Percentiles rank a stretch among this genome's conserved stretches.
Evolutionary conservation across 2,329 filamentous ascomycete genomes (phyloP).

Genomic region (Arthrobotrys megalospora): DNA sequence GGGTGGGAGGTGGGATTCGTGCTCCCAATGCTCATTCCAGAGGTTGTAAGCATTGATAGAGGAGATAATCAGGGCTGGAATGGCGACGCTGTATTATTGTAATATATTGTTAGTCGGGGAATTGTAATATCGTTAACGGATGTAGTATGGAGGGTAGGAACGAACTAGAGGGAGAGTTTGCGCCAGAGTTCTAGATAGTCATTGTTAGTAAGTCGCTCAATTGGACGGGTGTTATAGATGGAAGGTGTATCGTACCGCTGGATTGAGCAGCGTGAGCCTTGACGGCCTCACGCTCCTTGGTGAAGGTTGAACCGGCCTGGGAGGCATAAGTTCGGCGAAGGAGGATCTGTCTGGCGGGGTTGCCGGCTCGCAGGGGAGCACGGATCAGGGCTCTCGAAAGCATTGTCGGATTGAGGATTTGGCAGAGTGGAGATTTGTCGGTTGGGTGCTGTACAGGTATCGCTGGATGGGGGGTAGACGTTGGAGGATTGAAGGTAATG

Average conservation of each 20-base stretch:
- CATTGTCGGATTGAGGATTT: slow-evolving; percentile 71
- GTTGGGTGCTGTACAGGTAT: slow-evolving; percentile 1
- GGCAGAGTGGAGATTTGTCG: slow-evolving; percentile 38
- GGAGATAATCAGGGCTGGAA: slow-evolving; percentile 80
- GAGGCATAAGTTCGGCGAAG: slow-evolving; percentile 58
- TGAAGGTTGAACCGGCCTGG: slow-evolving; percentile 76
- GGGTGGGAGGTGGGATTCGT: slow-evolving; percentile 87
- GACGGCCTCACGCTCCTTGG: slow-evolving; percentile 89
- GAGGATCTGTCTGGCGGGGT: slow-evolving; percentile 72
- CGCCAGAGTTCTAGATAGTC: slow-evolving; percentile 85
- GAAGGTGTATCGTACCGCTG: slow-evolving; percentile 76
- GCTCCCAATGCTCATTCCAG: slow-evolving; percentile 97
- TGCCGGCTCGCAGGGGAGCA: slow-evolving; percentile 74
- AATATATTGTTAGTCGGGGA: slow-evolving; percentile 28
- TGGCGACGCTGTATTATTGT: slow-evolving; percentile 75
- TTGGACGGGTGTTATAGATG: slow-evolving; percentile 45
- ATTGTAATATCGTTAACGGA: background rate
- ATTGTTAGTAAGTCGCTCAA: slow-evolving; percentile 61
- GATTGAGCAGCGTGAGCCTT: slow-evolving; percentile 90
- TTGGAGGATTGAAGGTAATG: slow-evolving; percentile 8
- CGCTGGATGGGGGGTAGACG: background rate
- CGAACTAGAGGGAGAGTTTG: slow-evolving; percentile 97
- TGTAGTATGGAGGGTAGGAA: slow-evolving; percentile 64
- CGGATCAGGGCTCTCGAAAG: slow-evolving; percentile 76
- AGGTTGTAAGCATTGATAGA: slow-evolving; percentile 87